Percentiles rank a stretch among this genome's conserved stretches.
Conservation (phyloP, 2,329 filamentous ascomycete genomes). For the Tothia fuscella region DNA sequence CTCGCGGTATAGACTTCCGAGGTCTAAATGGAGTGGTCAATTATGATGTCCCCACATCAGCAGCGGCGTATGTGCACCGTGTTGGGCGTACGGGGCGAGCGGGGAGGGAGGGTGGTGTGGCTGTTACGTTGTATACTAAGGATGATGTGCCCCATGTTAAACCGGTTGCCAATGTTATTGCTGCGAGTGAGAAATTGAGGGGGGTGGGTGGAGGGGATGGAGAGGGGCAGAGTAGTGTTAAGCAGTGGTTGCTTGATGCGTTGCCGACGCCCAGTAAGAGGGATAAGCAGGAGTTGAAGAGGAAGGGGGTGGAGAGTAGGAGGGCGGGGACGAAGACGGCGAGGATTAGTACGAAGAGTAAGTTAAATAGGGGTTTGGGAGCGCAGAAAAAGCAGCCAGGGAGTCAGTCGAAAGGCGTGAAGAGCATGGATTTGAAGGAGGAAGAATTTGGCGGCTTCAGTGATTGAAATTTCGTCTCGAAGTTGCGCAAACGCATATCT, state of each 20-base stretch:
- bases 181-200: conserved; percentile 62
- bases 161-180: conserved; percentile 86
- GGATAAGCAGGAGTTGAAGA: conserved; percentile 71
- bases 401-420: background rate
- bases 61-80: conserved; percentile 83
- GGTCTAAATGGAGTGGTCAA: conserved; percentile 95
- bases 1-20: conserved; percentile 86
- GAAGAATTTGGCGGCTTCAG: conserved; percentile 10
- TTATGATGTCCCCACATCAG: conserved; percentile 90
- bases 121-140: conserved; percentile 89
- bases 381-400: background rate
- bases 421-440: background rate
- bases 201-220: conserved; percentile 31
- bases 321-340: conserved; percentile 37
- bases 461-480: conserved; percentile 8
- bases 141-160: conserved; percentile 87
- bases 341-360: conserved; percentile 63
- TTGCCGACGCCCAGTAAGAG: conserved; percentile 75
- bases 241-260: conserved; percentile 79
- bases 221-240: conserved; percentile 46
- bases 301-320: conserved; percentile 66
- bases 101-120: conserved; percentile 74
- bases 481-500: no score
- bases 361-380: background rate
- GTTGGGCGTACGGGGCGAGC: conserved; percentile 85